phyloP scores from a whole-genome alignment of 1,139 yeast species.

The Kodamaea arcana region DNA sequence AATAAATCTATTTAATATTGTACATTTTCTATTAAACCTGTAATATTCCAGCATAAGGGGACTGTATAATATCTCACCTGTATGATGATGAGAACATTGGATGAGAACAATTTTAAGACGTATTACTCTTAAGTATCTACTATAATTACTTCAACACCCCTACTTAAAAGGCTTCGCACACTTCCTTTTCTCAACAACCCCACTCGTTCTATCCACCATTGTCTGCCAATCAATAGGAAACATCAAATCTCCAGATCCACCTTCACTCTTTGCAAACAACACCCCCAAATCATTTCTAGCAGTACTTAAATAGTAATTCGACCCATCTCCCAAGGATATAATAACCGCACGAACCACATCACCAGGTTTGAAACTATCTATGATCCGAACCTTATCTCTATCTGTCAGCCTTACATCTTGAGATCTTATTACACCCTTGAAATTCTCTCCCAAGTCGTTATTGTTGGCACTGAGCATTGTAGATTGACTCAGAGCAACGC shows the following conservation, averaged over 20 bases:
- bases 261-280: conserved; percentile 70
- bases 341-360: conserved; percentile 84
- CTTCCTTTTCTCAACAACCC: conserved; percentile 74
- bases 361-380: conserved; percentile 83
- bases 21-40: no score
- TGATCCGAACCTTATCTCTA: conserved; percentile 77
- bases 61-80: no score
- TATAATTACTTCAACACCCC: no score
- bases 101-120: no score
- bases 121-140: no score
- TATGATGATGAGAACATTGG: no score
- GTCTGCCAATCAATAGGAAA: conserved; percentile 95
- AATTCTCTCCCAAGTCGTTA: conserved; percentile 81
- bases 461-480: conserved; percentile 37
- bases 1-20: no score
- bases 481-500: conserved; percentile 45
- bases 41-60: no score
- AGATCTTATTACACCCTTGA: conserved; percentile 80
- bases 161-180: conserved; percentile 86
- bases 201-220: conserved; percentile 76
- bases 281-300: conserved; percentile 93
- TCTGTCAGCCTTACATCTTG: conserved; percentile 92
- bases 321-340: conserved; percentile 89
- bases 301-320: conserved; percentile 82
- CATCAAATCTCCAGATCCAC: conserved; percentile 76